Conservation (phyloP, 148 eudicot genomes). For the Tetragonia tetragonoides region DNA sequence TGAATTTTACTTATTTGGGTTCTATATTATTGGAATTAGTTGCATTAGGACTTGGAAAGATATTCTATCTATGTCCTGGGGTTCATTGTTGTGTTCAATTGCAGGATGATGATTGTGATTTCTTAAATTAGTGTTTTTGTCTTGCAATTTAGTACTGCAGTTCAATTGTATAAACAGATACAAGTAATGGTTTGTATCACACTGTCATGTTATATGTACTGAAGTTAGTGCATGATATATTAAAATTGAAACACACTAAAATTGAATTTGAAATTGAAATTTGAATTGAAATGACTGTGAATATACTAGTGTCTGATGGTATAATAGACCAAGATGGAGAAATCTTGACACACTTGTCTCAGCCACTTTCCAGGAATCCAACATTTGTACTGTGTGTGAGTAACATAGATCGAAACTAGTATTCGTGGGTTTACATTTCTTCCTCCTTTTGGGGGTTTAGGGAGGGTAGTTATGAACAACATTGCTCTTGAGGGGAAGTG, state of each 20-base stretch:
- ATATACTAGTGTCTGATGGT: neutral
- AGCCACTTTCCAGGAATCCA: neutral
- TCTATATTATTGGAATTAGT: neutral
- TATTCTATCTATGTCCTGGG: neutral
- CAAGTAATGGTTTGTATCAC: neutral
- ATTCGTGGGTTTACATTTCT: neutral
- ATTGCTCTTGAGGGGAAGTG: too few species aligned
- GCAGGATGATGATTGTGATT: neutral
- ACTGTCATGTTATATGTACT: neutral
- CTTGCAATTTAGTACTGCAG: neutral
- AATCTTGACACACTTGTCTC: neutral
- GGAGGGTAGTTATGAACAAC: too few species aligned
- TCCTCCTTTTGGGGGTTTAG: neutral
- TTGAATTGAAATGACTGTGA: too few species aligned
- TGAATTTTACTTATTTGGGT: too few species aligned
- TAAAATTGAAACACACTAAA: neutral
- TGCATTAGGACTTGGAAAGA: neutral
- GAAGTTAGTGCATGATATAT: neutral
- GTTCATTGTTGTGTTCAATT: neutral
- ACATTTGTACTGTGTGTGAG: neutral
- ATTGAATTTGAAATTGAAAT: neutral
- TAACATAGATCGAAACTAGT: neutral
- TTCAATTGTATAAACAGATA: too few species aligned
- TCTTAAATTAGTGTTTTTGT: neutral
- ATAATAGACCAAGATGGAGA: neutral